A percentile compares a stretch with the other conserved stretches of the same genome.
phyloP scores from a whole-genome alignment of 2,329 filamentous ascomycete species.

The Colletotrichum agaves region DNA sequence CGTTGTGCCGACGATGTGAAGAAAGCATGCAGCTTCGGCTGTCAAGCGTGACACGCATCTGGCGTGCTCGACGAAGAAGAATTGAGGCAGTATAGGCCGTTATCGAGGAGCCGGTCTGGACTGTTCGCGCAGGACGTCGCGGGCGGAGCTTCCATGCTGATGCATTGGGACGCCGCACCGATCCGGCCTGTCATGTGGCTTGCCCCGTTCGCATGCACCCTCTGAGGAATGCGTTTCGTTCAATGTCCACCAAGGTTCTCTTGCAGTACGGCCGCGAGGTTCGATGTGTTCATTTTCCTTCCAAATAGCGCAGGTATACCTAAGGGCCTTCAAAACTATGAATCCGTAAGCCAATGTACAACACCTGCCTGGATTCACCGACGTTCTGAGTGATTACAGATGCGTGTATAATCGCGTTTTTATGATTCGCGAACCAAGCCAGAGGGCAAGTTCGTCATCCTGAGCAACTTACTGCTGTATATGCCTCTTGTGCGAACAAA shows the following conservation, averaged over 20 bases:
- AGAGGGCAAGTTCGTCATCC: no score
- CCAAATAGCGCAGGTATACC: not conserved
- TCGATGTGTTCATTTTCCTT: not conserved
- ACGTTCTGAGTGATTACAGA: no score
- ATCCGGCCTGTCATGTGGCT: constrained; percentile 5
- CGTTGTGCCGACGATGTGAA: not conserved
- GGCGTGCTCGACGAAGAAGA: not conserved
- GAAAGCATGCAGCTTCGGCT: not conserved
- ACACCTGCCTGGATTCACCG: no score
- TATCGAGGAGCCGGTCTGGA: not conserved
- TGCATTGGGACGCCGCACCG: constrained; percentile 1
- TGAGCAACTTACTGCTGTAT: no score
- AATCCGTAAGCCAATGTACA: no score
- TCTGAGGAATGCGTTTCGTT: not conserved
- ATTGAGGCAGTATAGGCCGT: not conserved
- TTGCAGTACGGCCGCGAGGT: not conserved
- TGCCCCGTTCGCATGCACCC: not conserved
- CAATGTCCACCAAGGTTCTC: not conserved
- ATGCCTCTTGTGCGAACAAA: not conserved
- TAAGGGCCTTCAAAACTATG: not conserved
- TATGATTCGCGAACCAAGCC: no score
- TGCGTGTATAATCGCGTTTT: no score
- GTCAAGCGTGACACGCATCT: constrained; percentile 14
- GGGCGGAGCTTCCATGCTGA: not conserved
- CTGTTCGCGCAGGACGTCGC: not conserved